phyloP scores from a whole-genome alignment of 345 rosid genomes.

The Capsella bursapastoris region DNA sequence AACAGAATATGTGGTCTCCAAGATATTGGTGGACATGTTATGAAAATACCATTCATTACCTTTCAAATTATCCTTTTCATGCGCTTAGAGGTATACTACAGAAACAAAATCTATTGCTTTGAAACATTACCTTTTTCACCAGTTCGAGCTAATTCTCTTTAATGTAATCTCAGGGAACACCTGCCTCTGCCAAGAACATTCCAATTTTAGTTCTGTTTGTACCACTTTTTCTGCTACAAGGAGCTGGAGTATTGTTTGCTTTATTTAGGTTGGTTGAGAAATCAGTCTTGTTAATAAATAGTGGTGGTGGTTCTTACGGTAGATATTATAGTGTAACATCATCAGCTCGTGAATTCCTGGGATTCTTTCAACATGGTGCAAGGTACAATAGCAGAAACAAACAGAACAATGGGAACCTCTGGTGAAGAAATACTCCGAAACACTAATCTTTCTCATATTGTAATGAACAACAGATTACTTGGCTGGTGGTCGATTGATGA shows the following conservation, averaged over 20 bases:
- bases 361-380: slow-evolving; percentile 80
- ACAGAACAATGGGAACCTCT: slow-evolving; percentile 4
- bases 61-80: slow-evolving; percentile 87
- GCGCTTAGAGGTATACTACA: slow-evolving; percentile 75
- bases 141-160: slow-evolving; percentile 15
- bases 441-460: background rate
- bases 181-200: slow-evolving; percentile 66
- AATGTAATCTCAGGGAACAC: slow-evolving; percentile 69
- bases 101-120: background rate
- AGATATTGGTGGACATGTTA: slow-evolving; percentile 88
- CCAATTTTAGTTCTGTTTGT: slow-evolving; percentile 60
- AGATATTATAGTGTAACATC: slow-evolving; percentile 54
- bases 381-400: slow-evolving; percentile 51
- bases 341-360: slow-evolving; percentile 66
- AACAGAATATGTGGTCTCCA: slow-evolving; percentile 68
- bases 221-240: slow-evolving; percentile 81
- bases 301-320: slow-evolving; percentile 52
- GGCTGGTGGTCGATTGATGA: slow-evolving; percentile 99
- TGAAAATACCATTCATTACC: slow-evolving; percentile 75
- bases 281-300: slow-evolving; percentile 48
- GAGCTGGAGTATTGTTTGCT: slow-evolving; percentile 78
- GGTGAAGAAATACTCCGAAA: background rate
- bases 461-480: slow-evolving; percentile 55
- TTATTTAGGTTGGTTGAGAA: slow-evolving; percentile 69
- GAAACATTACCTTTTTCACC: background rate